Percentiles rank a stretch among this genome's conserved stretches.
These are phyloP conservation scores for Talaromyces borbonicus DNA, from an alignment of 495 filamentous ascomycete genomes.

Conservation along the genomic window DNA sequence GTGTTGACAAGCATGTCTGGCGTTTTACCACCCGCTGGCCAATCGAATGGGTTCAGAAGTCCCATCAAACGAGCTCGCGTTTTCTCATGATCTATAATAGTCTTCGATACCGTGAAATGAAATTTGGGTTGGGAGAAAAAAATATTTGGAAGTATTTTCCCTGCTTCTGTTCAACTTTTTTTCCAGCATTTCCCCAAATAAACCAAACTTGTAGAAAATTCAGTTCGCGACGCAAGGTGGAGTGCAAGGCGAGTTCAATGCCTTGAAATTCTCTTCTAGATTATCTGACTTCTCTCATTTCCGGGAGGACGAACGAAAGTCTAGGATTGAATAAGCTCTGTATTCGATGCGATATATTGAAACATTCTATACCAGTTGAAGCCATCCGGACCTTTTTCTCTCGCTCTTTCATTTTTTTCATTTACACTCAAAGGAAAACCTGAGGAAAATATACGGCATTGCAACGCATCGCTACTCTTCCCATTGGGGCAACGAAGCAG, in stretches of 20 bases:
- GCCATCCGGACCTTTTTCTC: neutral
- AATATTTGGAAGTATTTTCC: too few relatives aligned
- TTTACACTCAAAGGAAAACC: too few relatives aligned
- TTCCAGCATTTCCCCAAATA: slow-evolving; percentile 10
- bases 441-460: too few relatives aligned
- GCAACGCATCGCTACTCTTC: neutral
- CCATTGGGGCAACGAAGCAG: too few relatives aligned
- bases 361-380: slow-evolving; percentile 13
- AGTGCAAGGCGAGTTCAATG: slow-evolving; percentile 47
- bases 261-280: slow-evolving; percentile 46
- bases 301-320: neutral
- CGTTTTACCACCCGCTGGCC: slow-evolving; percentile 21
- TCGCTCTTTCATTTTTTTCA: too few relatives aligned
- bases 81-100: slow-evolving; percentile 30
- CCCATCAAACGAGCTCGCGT: slow-evolving; percentile 28
- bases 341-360: slow-evolving; percentile 51
- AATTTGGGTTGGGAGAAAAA: too few relatives aligned
- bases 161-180: too few relatives aligned
- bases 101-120: slow-evolving; percentile 8
- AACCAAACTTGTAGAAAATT: slow-evolving; percentile 2
- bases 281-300: slow-evolving; percentile 2
- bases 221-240: slow-evolving; percentile 46
- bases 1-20: slow-evolving; percentile 37
- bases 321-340: slow-evolving; percentile 43
- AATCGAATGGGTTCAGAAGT: slow-evolving; percentile 10